These are phyloP conservation scores for Curvularia eragrostidis DNA, from an alignment of 2,329 filamentous ascomycete genomes.

Conservation along the genomic window DNA sequence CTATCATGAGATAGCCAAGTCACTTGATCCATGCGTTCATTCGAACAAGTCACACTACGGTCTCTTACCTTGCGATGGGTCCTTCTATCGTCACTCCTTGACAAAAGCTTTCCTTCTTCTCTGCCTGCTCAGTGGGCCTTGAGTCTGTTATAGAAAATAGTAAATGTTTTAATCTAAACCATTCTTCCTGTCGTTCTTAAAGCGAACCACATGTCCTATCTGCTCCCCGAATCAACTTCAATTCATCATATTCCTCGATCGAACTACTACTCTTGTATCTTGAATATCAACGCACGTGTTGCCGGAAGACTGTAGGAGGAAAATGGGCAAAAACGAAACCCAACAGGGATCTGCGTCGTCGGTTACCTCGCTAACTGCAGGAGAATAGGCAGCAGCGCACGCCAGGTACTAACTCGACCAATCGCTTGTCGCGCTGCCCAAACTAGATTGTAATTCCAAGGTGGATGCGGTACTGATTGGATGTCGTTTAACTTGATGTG, in stretches of 20 bases:
- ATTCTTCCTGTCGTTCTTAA: background rate
- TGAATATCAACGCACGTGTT: background rate
- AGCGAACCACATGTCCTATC: background rate
- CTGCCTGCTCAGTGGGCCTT: background rate
- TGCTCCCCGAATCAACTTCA: background rate
- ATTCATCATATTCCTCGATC: too few species aligned
- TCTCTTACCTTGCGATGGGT: background rate
- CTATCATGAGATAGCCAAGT: background rate
- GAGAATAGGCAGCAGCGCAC: constrained; percentile 2
- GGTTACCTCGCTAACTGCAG: background rate
- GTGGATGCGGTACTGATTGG: background rate
- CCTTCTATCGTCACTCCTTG: constrained; percentile 9
- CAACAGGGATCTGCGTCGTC: background rate
- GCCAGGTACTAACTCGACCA: background rate
- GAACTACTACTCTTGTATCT: too few species aligned
- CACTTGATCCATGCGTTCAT: background rate
- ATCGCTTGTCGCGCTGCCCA: background rate
- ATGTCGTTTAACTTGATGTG: background rate
- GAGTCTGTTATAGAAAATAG: background rate
- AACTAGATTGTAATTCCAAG: background rate
- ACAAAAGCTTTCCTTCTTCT: background rate
- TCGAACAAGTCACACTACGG: background rate
- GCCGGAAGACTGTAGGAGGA: background rate
- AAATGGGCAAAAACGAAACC: background rate
- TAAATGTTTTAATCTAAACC: constrained; percentile 6